Evolutionary conservation across 2,329 filamentous ascomycete genomes (phyloP), one percentile per base, ranked within the genome.

Genomic region (Metarhizium album): DNA sequence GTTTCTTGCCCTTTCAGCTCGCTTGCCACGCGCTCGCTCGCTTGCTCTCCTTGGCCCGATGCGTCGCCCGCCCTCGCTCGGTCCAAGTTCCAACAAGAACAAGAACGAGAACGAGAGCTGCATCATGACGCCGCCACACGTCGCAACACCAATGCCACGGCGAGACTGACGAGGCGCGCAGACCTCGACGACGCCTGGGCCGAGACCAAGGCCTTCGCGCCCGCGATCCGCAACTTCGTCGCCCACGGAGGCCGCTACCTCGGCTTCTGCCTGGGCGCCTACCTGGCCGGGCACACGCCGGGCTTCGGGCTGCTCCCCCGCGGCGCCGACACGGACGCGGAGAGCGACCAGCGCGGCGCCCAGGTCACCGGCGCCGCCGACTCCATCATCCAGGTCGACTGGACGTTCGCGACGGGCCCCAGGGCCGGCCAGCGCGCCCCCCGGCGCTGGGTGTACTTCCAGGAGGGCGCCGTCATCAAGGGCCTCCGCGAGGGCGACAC

Each of bases 241-340:
- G 50, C 54, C 13, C 47, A 46, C 14, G 59, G 60, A 4, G 60
- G 60, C 3, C 53, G 53, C 16, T 63, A 61, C 46, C 48, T 63
- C 2, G 60, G 60, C 24, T 61, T 63, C 49, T 63, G 60, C 37
- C 58, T 63, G 11, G 60, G 60, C 8, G 58, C 60, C 3, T 63
- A 60, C 31, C 52, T 62, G 2, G 60, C 60, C n/a, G 60, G 59
- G 13, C 24, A 54, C 37, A 42, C 53, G 2, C 57, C 59, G 0
- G 60, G 59, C 0, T 59, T 58, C 24, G 54, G 46, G 5, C 53
- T 62, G 8, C 53, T 63, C n/a, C 59, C 51, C 0, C 29, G 24
- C 0, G 57, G 55, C 1, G 49, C 50, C 3, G 50, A 59, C 13
- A 49, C 53, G 1, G 51, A 52, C 22, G 31, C 53, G 2, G 59